These are phyloP conservation scores for Komagataella populi DNA, from an alignment of 805 yeast species.

Conservation along the genomic window DNA sequence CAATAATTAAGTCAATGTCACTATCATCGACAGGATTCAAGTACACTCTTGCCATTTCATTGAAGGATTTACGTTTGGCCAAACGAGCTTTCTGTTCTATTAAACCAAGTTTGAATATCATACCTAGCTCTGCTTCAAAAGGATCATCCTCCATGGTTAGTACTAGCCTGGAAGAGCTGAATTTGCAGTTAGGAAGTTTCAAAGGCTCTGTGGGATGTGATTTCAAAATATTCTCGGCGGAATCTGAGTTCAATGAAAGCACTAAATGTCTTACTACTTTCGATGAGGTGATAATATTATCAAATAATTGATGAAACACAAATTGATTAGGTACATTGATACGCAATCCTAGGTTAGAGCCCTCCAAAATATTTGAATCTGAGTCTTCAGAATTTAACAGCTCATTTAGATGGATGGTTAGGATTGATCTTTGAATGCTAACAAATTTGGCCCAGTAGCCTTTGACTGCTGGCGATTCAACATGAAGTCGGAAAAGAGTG, in stretches of 20 bases:
- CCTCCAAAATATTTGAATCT: not conserved
- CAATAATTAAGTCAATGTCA: slow-evolving; percentile 1
- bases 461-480: slow-evolving; percentile 35
- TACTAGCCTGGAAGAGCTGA: slow-evolving; percentile 27
- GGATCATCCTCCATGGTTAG: slow-evolving; percentile 49
- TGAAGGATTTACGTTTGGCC: slow-evolving; percentile 18
- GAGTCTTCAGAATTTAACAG: not conserved
- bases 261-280: slow-evolving; percentile 54
- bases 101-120: slow-evolving; percentile 42
- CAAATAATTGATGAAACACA: slow-evolving; percentile 67
- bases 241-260: slow-evolving; percentile 30
- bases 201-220: slow-evolving; percentile 22
- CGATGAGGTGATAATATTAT: slow-evolving; percentile 52
- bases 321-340: slow-evolving; percentile 61
- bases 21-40: not conserved
- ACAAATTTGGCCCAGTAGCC: slow-evolving; percentile 36
- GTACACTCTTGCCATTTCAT: slow-evolving; percentile 1
- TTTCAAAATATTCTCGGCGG: slow-evolving; percentile 20
- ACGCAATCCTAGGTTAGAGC: slow-evolving; percentile 23
- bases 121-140: slow-evolving; percentile 46
- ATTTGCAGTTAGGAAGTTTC: slow-evolving; percentile 25
- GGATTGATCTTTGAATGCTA: slow-evolving; percentile 10
- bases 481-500: slow-evolving; percentile 26
- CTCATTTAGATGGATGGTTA: slow-evolving; percentile 1
- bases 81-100: slow-evolving; percentile 42